phyloP scores from a whole-genome alignment of 2,329 filamentous ascomycete genomes.

The Sporothrix inflata region DNA sequence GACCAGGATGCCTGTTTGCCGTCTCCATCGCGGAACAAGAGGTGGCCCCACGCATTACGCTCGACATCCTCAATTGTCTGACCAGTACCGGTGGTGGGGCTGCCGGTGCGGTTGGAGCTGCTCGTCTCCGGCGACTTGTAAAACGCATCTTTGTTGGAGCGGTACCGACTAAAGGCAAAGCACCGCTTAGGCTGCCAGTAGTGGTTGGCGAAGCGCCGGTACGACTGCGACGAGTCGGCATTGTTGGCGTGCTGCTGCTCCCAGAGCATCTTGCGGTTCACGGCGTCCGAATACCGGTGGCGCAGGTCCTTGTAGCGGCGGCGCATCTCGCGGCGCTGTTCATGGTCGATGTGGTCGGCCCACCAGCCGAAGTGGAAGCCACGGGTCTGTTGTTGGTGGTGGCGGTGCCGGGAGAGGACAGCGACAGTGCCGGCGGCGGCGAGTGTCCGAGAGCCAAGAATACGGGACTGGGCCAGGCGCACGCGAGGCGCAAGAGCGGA shows the following conservation, averaged over 20 bases:
- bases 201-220: conserved; percentile 48
- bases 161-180: conserved; percentile 34
- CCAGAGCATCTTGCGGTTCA: conserved; percentile 52
- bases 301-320: conserved; percentile 49
- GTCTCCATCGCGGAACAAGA: conserved; percentile 44
- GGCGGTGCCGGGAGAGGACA: conserved; percentile 37
- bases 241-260: conserved; percentile 46
- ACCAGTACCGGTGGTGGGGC: conserved; percentile 43
- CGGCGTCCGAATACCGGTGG: conserved; percentile 51
- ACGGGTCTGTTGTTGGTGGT: conserved; percentile 51
- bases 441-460: conserved; percentile 26
- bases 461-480: conserved; percentile 24
- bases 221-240: conserved; percentile 41
- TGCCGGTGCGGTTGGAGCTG: background rate
- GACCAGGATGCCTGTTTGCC: conserved; percentile 39
- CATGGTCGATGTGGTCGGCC: conserved; percentile 48
- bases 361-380: conserved; percentile 55
- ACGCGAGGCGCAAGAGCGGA: conserved; percentile 29
- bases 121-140: conserved; percentile 39
- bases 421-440: conserved; percentile 29
- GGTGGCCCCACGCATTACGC: conserved; percentile 49
- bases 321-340: conserved; percentile 48
- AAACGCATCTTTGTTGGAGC: conserved; percentile 40
- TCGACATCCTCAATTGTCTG: conserved; percentile 52
- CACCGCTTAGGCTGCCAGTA: conserved; percentile 43